phyloP scores from a whole-genome alignment of 805 yeast genomes.

The Babjeviella inositovora region DNA sequence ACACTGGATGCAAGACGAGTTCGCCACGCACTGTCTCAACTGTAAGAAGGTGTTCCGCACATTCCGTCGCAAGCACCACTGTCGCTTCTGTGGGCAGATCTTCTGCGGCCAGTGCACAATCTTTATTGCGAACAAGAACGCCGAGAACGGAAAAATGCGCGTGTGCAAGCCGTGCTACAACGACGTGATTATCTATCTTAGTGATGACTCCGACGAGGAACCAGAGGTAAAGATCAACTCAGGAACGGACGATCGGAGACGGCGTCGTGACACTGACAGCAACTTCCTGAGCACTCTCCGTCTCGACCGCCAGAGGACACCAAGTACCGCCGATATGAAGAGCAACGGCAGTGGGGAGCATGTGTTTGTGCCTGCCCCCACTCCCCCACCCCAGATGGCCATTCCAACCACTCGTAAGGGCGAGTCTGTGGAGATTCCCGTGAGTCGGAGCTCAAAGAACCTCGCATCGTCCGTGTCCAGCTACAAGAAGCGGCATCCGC shows the following conservation, averaged over 20 bases:
- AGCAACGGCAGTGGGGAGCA: slow-evolving; percentile 1
- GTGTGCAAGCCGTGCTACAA: slow-evolving; percentile 67
- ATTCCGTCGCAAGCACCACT: slow-evolving; percentile 85
- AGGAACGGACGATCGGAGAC: no score
- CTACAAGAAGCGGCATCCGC: no score
- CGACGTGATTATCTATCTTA: slow-evolving; percentile 50
- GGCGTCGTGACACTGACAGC: no score
- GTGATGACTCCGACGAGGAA: slow-evolving; percentile 41
- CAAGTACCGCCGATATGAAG: background rate
- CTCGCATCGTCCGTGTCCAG: no score
- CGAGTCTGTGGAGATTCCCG: slow-evolving; percentile 61
- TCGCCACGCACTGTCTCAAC: slow-evolving; percentile 73
- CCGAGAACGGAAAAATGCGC: slow-evolving; percentile 56
- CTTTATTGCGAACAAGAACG: slow-evolving; percentile 47
- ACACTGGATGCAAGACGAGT: slow-evolving; percentile 94
- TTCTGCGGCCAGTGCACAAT: slow-evolving; percentile 77
- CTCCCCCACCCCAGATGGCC: slow-evolving; percentile 59
- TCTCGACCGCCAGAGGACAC: no score
- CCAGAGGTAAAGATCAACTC: no score
- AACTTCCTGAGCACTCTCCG: no score
- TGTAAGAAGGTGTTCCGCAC: slow-evolving; percentile 74
- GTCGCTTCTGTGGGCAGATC: slow-evolving; percentile 91
- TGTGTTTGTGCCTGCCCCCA: slow-evolving; percentile 16
- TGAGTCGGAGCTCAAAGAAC: no score
- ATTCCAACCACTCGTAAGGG: slow-evolving; percentile 74